These are phyloP conservation scores for Pseudozyma sp. DNA, from an alignment of 1,284 basidiomycete genomes.

Conservation along the genomic window DNA sequence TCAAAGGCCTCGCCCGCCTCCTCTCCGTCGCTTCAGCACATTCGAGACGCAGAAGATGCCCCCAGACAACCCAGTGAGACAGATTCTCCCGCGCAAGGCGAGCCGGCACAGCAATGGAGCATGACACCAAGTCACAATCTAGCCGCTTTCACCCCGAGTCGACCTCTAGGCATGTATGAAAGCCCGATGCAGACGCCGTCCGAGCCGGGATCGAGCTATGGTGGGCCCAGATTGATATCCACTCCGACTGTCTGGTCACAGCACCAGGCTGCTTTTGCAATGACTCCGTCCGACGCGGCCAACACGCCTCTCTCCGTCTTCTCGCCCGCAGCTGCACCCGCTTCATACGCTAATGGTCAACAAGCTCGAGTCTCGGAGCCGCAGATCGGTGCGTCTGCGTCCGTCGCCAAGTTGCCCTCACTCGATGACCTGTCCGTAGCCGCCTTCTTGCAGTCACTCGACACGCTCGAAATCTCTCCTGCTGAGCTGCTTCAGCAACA, in stretches of 20 bases:
- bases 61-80: not conserved
- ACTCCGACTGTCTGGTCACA: constrained; percentile 26
- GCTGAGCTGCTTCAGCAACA: constrained; percentile 53
- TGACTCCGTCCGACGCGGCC: constrained; percentile 26
- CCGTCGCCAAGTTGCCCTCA: constrained; percentile 30
- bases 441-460: constrained; percentile 65
- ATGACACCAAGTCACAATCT: constrained; percentile 3
- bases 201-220: not conserved
- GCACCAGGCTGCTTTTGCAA: constrained; percentile 4
- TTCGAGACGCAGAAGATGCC: not conserved
- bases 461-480: constrained; percentile 64
- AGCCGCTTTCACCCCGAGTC: not conserved
- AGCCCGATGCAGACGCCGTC: constrained; percentile 11
- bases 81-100: constrained; percentile 8
- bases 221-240: constrained; percentile 3
- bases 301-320: constrained; percentile 18
- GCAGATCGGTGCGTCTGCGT: not conserved
- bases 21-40: constrained; percentile 2
- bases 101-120: constrained; percentile 5
- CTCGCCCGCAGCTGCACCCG: constrained; percentile 6
- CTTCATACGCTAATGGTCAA: not conserved
- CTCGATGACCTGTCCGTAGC: constrained; percentile 63
- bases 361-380: not conserved
- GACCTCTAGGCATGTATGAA: constrained; percentile 1
- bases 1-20: not conserved